A percentile compares a stretch with the other conserved stretches of the same genome.
phyloP scores from a whole-genome alignment of 305 asterid genomes.

The Solanum hybrid region DNA sequence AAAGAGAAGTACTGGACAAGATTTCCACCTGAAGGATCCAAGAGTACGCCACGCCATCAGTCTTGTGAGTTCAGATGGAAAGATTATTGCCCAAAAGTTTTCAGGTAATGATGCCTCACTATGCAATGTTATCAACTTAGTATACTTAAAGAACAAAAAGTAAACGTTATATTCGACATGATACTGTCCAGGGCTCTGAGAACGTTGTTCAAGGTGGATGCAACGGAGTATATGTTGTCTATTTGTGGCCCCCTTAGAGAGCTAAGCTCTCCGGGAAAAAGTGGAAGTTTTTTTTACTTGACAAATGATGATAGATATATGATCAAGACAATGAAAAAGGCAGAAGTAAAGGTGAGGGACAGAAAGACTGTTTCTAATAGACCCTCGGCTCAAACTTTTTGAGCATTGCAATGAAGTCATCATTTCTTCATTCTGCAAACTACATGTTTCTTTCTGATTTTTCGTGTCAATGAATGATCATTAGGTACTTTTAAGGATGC shows the following conservation, averaged over 20 bases:
- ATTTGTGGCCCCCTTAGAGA: slow-evolving; percentile 70
- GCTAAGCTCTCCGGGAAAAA: slow-evolving; percentile 67
- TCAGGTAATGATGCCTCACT: too few relatives aligned
- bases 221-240: slow-evolving; percentile 74
- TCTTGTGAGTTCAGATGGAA: slow-evolving; percentile 72
- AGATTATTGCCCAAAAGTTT: slow-evolving; percentile 72
- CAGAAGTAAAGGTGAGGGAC: slow-evolving; percentile 57
- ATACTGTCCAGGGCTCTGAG: slow-evolving; percentile 63
- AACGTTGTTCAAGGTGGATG: slow-evolving; percentile 68
- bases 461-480: not conserved
- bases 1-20: slow-evolving; percentile 73
- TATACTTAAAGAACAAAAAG: too few relatives aligned
- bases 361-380: not conserved
- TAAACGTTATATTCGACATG: too few relatives aligned
- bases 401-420: not conserved
- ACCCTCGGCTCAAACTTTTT: not conserved
- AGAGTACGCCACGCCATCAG: slow-evolving; percentile 61
- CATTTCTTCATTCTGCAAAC: not conserved
- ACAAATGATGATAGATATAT: slow-evolving; percentile 68
- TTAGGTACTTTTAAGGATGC: slow-evolving; percentile 68
- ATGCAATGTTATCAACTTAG: too few relatives aligned
- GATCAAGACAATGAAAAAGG: slow-evolving; percentile 72
- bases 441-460: not conserved
- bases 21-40: slow-evolving; percentile 69
- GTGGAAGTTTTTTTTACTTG: slow-evolving; percentile 70